These are phyloP conservation scores for Nemania sp. DNA, from an alignment of 2,329 filamentous ascomycete genomes.

Conservation along the genomic window DNA sequence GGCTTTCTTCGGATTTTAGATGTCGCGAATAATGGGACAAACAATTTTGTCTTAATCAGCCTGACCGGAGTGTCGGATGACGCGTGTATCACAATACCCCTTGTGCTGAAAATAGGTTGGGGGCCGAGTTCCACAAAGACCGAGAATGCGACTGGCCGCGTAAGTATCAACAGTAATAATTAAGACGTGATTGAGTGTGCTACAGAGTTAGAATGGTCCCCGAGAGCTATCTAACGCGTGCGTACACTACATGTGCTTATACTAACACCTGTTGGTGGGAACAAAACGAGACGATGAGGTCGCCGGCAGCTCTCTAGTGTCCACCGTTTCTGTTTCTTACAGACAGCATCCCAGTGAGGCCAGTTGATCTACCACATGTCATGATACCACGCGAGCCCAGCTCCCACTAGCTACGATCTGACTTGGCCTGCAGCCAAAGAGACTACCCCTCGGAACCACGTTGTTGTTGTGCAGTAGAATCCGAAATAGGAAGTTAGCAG, in stretches of 20 bases:
- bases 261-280: neutral
- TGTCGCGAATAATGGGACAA: neutral
- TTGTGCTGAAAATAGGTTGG: constrained; percentile 22
- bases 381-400: constrained; percentile 17
- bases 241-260: too few species aligned
- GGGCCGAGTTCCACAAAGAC: constrained; percentile 20
- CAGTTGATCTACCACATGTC: constrained; percentile 16
- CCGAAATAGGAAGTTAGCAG: constrained; percentile 21
- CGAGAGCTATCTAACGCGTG: neutral
- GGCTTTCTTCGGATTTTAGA: neutral
- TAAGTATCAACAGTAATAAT: neutral
- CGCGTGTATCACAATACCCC: constrained; percentile 7
- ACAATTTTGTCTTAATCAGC: neutral
- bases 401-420: constrained; percentile 10
- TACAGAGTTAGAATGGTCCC: neutral
- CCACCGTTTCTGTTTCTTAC: constrained; percentile 1
- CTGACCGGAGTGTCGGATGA: neutral
- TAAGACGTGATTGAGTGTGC: neutral
- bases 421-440: constrained; percentile 2
- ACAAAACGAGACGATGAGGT: constrained; percentile 1
- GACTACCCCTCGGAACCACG: constrained; percentile 9
- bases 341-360: neutral
- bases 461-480: constrained; percentile 10
- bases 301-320: neutral
- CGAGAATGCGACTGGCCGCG: neutral